Evolutionary conservation across 1,139 yeast species (phyloP), one percentile per base, ranked within the genome.

Genomic region (Suhomyces bokatorum): DNA sequence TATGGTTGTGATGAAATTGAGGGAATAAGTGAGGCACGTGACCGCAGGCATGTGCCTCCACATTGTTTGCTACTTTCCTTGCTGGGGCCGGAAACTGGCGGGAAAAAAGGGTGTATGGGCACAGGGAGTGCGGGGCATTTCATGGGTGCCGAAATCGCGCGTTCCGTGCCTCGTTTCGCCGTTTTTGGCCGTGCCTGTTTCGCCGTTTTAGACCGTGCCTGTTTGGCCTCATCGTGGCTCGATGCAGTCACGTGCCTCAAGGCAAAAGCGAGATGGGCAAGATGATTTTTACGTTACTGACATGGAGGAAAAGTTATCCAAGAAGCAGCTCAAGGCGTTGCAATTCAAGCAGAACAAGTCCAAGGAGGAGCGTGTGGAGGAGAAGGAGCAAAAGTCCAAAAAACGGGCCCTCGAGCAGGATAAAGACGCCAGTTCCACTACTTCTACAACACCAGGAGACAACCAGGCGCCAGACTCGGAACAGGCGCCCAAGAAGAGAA

Each of bases 321-420:
- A 88, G 73, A 87, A 87, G 60, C 88, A 88, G 64, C 73, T 76
- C 48, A 87, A 88, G 65, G 93, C 95, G 6, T 77, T 83, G 44
- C 83, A 85, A 61, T 88, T 87, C 66, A 75, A 82, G 53, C 67
- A 73, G 44, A 75, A 77, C 55, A 74, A 71, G 56, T 48, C 67
- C 15, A 70, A 73, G 53, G 74, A 73, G 14, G 67, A 63, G 36
- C 65, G 69, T 48, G 69, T 67, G 10, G 66, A 67, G 33, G 61
- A 65, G 44, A 64, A 57, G 49, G 50, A 43, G 40, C 61, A 47
- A 48, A 54, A 51, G 49, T 44, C 45, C 39, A 45, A 41, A 51
- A 53, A 44, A 46, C 37, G 46, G 39, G n/a, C 38, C 14, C 26
- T 40, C 28, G 46, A 49, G 42, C 51, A 50, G 29, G 32, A 16